Percentiles rank a stretch among this genome's conserved stretches.
Evolutionary conservation across 169 alveolate genomes (phyloP).

Genomic region (Eimeria tenella): DNA sequence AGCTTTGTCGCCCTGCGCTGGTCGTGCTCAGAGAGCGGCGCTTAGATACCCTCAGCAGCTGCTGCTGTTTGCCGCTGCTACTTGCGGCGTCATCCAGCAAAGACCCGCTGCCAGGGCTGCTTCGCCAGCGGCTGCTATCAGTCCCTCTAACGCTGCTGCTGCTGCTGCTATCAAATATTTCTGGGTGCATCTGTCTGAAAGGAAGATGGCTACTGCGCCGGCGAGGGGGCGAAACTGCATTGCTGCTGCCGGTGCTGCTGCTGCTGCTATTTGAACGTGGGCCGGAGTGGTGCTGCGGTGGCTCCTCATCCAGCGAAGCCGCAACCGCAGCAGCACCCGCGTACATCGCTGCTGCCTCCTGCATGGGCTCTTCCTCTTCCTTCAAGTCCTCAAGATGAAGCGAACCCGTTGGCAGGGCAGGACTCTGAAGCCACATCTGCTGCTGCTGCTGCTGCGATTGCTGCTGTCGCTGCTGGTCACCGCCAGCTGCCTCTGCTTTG

Average conservation of each 20-base stretch:
- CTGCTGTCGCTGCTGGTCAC: not conserved
- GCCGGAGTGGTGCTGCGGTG: not conserved
- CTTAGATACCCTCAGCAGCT: not conserved
- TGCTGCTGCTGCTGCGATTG: not conserved
- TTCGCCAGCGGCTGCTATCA: conserved; percentile 40
- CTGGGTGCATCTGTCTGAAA: conserved; percentile 59
- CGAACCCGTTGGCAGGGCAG: not conserved
- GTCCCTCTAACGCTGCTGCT: conserved; percentile 48
- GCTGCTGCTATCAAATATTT: conserved; percentile 66
- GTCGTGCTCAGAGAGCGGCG: conserved; percentile 9
- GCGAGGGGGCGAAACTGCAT: not conserved
- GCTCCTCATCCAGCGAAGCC: not conserved
- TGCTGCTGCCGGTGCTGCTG: conserved; percentile 32
- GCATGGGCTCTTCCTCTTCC: not conserved
- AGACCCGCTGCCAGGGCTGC: not conserved
- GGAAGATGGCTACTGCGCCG: conserved; percentile 63
- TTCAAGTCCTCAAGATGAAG: conserved; percentile 43
- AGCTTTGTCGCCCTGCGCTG: not conserved
- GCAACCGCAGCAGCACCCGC: conserved; percentile 37
- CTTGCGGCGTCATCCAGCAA: not conserved
- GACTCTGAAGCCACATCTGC: conserved; percentile 8
- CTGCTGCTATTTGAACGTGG: not conserved
- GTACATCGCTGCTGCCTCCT: conserved; percentile 8
- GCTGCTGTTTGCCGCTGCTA: conserved; percentile 22
- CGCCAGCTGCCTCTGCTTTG: not conserved